Evolutionary conservation across 495 filamentous ascomycete genomes (phyloP).

Genomic region (Daldinia loculata): DNA sequence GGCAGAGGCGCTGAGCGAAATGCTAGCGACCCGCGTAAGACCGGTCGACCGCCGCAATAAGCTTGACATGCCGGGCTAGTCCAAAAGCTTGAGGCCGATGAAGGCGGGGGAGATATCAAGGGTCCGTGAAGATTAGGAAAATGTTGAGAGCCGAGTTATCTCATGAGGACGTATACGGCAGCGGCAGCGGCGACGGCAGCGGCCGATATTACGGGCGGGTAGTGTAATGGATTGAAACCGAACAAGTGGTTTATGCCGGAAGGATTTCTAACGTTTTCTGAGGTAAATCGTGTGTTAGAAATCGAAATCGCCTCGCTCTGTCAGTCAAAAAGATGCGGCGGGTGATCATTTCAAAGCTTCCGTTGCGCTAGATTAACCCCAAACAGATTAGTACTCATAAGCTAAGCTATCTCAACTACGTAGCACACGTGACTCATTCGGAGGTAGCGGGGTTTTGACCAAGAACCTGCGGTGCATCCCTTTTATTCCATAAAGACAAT

Average conservation of each 20-base stretch:
- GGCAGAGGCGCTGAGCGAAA: slow-evolving; percentile 56
- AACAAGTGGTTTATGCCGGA: not conserved
- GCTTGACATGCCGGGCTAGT: slow-evolving; percentile 67
- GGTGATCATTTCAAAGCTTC: slow-evolving; percentile 33
- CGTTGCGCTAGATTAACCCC: slow-evolving; percentile 17
- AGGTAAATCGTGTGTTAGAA: slow-evolving; percentile 18
- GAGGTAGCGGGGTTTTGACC: slow-evolving; percentile 3
- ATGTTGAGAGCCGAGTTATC: slow-evolving; percentile 21
- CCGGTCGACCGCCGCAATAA: slow-evolving; percentile 71
- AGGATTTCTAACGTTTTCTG: slow-evolving; percentile 1
- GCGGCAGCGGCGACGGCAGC: slow-evolving; percentile 3
- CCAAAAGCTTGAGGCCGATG: slow-evolving; percentile 20
- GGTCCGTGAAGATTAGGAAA: slow-evolving; percentile 19
- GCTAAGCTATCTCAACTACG: not conserved
- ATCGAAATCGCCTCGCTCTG: slow-evolving; percentile 26
- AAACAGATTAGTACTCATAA: slow-evolving; percentile 14
- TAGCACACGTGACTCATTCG: slow-evolving; percentile 14
- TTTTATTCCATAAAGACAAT: not conserved
- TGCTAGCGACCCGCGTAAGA: slow-evolving; percentile 68
- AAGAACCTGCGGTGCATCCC: not conserved
- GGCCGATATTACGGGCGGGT: slow-evolving; percentile 15
- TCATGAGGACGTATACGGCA: slow-evolving; percentile 24
- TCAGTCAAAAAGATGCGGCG: slow-evolving; percentile 24
- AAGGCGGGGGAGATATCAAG: slow-evolving; percentile 21
- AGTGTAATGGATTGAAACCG: slow-evolving; percentile 2